These are phyloP conservation scores for Aureobasidium sp. DNA, from an alignment of 2,329 filamentous ascomycete species.

Conservation along the genomic window DNA sequence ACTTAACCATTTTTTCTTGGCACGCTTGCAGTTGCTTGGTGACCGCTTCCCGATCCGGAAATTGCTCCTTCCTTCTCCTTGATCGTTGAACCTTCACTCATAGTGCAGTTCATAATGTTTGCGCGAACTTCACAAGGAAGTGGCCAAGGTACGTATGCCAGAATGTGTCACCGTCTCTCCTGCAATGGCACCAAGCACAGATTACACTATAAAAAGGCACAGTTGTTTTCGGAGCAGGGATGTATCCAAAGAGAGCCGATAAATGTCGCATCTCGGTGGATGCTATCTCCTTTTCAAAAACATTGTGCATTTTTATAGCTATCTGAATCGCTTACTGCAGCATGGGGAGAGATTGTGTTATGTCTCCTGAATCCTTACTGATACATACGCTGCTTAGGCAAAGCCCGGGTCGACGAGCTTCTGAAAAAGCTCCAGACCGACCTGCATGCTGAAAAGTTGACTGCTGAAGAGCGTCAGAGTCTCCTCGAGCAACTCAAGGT, in stretches of 20 bases:
- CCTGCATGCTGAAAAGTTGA: conserved; percentile 49
- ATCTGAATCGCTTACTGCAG: no score
- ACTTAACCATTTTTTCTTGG: not conserved
- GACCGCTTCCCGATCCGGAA: conserved; percentile 9
- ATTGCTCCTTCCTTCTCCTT: conserved; percentile 1
- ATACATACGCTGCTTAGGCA: not conserved
- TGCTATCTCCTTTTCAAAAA: no score
- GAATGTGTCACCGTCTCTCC: no score
- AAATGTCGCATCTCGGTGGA: no score
- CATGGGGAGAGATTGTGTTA: not conserved
- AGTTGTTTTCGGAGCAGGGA: no score
- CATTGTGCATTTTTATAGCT: no score
- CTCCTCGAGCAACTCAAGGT: conserved; percentile 63
- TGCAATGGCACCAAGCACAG: no score
- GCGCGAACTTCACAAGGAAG: not conserved
- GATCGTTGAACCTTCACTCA: not conserved
- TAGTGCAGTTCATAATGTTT: not conserved
- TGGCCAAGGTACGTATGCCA: not conserved
- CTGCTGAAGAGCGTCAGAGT: conserved; percentile 51
- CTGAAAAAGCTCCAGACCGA: conserved; percentile 49
- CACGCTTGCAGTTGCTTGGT: not conserved
- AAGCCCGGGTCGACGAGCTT: conserved; percentile 10
- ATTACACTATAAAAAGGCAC: no score
- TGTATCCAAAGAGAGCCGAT: no score
- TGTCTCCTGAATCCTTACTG: not conserved